Evolutionary conservation across 1,284 basidiomycete species (phyloP).

Genomic region (Tilletia setariae): DNA sequence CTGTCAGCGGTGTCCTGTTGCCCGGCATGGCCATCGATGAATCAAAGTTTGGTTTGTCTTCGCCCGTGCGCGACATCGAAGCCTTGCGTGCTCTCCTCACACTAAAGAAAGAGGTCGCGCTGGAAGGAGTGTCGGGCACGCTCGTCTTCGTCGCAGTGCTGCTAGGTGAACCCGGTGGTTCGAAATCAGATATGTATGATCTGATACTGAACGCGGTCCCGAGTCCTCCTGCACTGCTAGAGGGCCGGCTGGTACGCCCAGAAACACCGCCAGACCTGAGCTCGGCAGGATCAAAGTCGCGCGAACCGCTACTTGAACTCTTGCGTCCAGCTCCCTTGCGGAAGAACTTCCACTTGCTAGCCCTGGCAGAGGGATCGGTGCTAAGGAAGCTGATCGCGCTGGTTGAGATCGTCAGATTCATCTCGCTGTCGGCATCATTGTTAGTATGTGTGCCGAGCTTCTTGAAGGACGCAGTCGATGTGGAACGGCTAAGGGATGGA

Average conservation of each 20-base stretch:
- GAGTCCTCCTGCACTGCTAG: background rate
- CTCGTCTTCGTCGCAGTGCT: too few species aligned
- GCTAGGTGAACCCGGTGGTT: too few species aligned
- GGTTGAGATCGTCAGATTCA: background rate
- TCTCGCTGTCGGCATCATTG: background rate
- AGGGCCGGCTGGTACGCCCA: background rate
- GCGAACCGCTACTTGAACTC: background rate
- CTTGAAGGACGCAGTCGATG: background rate
- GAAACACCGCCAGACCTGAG: too few species aligned
- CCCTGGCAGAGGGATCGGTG: background rate
- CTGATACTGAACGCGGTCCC: too few species aligned
- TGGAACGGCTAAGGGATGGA: too few species aligned
- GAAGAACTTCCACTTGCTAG: slow-evolving; percentile 4
- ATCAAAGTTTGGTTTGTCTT: background rate
- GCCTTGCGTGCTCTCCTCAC: background rate
- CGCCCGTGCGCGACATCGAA: background rate
- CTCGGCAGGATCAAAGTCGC: background rate
- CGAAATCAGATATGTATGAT: too few species aligned
- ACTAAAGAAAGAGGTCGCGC: background rate
- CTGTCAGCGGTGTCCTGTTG: background rate
- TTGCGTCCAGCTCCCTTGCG: slow-evolving; percentile 11
- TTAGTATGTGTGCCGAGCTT: background rate
- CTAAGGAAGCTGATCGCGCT: background rate
- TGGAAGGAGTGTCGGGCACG: too few species aligned
- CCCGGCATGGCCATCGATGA: background rate